Evolutionary conservation across 108 stramenopile genomes (phyloP).

Genomic region (Pseudonitzschia delicatissima): DNA sequence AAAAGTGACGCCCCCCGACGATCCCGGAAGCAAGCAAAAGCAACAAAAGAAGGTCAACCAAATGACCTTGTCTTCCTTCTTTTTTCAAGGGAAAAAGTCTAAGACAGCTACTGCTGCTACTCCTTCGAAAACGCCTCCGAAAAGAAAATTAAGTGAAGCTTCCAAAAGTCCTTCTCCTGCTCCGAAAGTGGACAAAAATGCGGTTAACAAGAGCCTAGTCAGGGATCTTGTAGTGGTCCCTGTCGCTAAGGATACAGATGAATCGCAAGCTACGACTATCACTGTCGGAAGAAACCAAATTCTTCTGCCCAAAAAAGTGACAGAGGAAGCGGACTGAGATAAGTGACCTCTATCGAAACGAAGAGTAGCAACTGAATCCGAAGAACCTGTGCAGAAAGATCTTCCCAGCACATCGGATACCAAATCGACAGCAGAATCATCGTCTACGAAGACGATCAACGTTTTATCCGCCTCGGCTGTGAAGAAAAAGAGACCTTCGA

Average conservation of each 20-base stretch:
- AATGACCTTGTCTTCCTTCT: slow-evolving; percentile 24
- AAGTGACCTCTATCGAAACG: too few relatives aligned
- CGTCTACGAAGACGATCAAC: neutral
- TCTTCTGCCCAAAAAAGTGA: too few relatives aligned
- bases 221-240: too few relatives aligned
- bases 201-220: too few relatives aligned
- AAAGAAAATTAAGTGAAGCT: neutral
- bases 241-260: too few relatives aligned
- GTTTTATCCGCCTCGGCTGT: neutral
- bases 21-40: slow-evolving; percentile 17
- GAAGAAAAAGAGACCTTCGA: neutral
- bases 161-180: neutral
- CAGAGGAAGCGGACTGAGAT: too few relatives aligned
- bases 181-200: neutral
- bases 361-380: too few relatives aligned
- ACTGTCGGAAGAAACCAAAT: too few relatives aligned
- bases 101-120: neutral
- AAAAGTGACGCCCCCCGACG: slow-evolving; percentile 3
- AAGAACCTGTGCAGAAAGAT: too few relatives aligned
- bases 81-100: neutral
- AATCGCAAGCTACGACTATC: too few relatives aligned
- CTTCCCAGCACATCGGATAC: too few relatives aligned
- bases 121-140: neutral
- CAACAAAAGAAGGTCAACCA: slow-evolving; percentile 32
- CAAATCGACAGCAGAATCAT: too few relatives aligned